A percentile compares a stretch with the other conserved stretches of the same genome.
Evolutionary conservation across 2,329 filamentous ascomycete species (phyloP).

Genomic region (Phialocephala subalpina): DNA sequence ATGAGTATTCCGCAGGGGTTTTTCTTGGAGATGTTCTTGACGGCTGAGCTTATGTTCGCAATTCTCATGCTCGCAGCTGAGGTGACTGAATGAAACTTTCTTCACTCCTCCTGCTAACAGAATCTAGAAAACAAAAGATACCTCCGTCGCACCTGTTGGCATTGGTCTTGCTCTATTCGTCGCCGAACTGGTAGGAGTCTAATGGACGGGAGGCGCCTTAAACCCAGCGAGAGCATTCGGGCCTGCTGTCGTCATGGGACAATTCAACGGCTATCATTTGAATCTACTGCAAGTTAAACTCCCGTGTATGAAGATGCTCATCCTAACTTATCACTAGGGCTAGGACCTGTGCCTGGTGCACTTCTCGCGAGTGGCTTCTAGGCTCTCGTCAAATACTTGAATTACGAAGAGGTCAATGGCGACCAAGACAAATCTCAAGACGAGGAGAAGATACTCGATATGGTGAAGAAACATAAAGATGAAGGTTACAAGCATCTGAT

Average conservation of each 20-base stretch:
- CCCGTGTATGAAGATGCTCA: background rate
- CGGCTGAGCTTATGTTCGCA: slow-evolving; percentile 9
- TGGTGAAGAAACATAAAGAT: background rate
- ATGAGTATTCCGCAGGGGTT: slow-evolving; percentile 11
- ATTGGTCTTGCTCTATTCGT: slow-evolving; percentile 13
- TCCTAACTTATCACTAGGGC: slow-evolving; percentile 16
- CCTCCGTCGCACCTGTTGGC: slow-evolving; percentile 8
- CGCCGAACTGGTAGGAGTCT: slow-evolving; percentile 46
- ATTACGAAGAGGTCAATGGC: slow-evolving; percentile 58
- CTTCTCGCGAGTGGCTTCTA: slow-evolving; percentile 56
- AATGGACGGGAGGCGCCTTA: slow-evolving; percentile 55
- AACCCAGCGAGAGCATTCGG: slow-evolving; percentile 56
- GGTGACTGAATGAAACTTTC: background rate
- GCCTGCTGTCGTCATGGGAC: slow-evolving; percentile 50
- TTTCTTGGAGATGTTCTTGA: slow-evolving; percentile 13
- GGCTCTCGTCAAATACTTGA: slow-evolving; percentile 53
- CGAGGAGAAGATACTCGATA: slow-evolving; percentile 12
- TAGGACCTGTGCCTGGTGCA: slow-evolving; percentile 57
- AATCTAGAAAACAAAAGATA: slow-evolving; percentile 8
- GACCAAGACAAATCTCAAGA: slow-evolving; percentile 42
- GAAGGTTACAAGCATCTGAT: background rate
- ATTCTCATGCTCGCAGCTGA: slow-evolving; percentile 13
- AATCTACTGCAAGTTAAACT: slow-evolving; percentile 49
- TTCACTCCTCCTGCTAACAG: background rate
- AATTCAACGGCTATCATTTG: slow-evolving; percentile 53